Evolutionary conservation across 1,139 yeast genomes (phyloP).

Genomic region (Meyerozyma elateridarum): DNA sequence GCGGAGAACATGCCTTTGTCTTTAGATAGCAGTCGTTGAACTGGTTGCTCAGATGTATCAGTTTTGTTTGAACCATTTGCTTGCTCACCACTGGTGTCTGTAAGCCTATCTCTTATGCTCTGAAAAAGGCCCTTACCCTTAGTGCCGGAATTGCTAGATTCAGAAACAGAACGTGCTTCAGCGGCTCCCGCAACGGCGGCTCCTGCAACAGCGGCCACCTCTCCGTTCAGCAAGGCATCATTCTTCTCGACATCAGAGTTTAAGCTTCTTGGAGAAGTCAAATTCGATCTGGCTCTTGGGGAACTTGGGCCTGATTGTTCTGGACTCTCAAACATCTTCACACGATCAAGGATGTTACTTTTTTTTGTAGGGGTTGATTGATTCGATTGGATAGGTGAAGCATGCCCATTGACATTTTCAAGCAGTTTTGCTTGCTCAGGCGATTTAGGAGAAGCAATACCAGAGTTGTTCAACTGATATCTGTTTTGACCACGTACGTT

Average conservation of each 20-base stretch:
- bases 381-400: neutral
- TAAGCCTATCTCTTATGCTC: constrained; percentile 6
- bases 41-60: constrained; percentile 1
- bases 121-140: constrained; percentile 8
- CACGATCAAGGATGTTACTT: constrained; percentile 32
- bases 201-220: no score
- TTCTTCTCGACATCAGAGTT: no score
- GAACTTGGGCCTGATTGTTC: constrained; percentile 6
- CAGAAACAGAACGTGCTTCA: neutral
- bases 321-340: constrained; percentile 36
- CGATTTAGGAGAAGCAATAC: neutral
- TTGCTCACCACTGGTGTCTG: constrained; percentile 4
- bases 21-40: constrained; percentile 10
- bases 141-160: neutral
- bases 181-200: constrained; percentile 1
- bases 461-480: neutral
- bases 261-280: no score
- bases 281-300: no score
- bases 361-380: constrained; percentile 15
- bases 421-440: neutral
- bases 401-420: neutral
- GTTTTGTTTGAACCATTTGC: constrained; percentile 1
- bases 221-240: no score
- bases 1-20: constrained; percentile 34
- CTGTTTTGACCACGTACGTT: no score